phyloP scores from a whole-genome alignment of 129 eudicot species.

The Pseudognaphalium luteoalbum region DNA sequence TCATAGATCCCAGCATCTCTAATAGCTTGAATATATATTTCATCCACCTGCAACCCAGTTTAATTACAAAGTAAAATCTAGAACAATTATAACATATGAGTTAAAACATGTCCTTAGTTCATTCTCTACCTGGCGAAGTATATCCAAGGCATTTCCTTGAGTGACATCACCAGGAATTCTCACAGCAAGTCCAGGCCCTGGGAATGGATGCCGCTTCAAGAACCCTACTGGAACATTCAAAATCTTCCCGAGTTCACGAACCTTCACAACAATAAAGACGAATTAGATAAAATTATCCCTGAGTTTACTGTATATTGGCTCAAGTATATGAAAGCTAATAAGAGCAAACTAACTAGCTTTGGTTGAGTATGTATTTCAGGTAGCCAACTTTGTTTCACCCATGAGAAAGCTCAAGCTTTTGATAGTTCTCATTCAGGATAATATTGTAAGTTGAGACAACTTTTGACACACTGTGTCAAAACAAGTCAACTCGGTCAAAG shows the following conservation, averaged over 20 bases:
- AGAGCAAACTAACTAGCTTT: not conserved
- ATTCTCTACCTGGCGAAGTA: constrained; percentile 68
- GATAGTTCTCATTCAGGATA: not conserved
- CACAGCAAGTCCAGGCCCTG: constrained; percentile 98
- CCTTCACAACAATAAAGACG: constrained; percentile 39
- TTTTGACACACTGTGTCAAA: not conserved
- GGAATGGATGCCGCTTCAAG: constrained; percentile 92
- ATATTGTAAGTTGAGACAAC: not conserved
- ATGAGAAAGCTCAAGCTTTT: not conserved
- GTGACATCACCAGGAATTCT: constrained; percentile 90
- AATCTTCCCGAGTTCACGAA: constrained; percentile 87
- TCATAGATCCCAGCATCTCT: constrained; percentile 91
- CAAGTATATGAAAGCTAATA: not conserved
- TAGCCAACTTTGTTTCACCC: not conserved
- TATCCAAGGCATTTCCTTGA: constrained; percentile 83
- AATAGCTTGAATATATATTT: constrained; percentile 84
- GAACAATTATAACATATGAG: too few relatives aligned
- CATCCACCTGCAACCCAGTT: constrained; percentile 61
- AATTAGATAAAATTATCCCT: not conserved
- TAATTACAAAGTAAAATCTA: not conserved
- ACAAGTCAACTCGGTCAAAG: not conserved
- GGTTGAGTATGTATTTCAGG: not conserved
- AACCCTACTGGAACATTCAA: constrained; percentile 71
- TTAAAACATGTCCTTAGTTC: not conserved
- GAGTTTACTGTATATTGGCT: not conserved